Evolutionary conservation across 1,284 basidiomycete genomes (phyloP), one percentile per base, ranked within the genome.

Genomic region (Malassezia yamatoensis): DNA sequence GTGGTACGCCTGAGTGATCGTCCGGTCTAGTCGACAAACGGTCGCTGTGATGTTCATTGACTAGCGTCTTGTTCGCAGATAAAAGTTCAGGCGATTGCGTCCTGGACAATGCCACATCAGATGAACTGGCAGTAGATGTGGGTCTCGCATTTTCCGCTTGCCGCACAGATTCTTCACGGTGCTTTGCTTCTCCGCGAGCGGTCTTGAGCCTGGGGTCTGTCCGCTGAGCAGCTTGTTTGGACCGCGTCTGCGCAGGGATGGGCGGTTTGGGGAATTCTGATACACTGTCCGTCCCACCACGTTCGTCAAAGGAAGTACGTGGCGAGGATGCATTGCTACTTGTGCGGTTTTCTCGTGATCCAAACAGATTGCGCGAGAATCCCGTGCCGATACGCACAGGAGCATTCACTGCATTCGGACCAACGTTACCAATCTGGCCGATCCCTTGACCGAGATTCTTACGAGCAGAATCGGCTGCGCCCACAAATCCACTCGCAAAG

Each of bases 401-500:
- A 33, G 45, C 45, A 16, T 16, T 35, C 10, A n/a, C 45, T 32
- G 29, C 21, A n/a, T 13, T 15, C 3, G 47, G 47, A 35, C 34
- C 36, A 2, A 29, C 47, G 6, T 21, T 13, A 24, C 35, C 43
- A 11, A 45, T 49, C 21, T 46, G 54, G 4, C 34, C 45, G 34
- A 66, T 53, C 5, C 65, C 59, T 12, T 45, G 43, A n/a, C 54
- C 64, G 32, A 66, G 51, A 8, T 63, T 58, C 11, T 57, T 67
- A 37, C 54, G 60, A 5, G 61, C 67, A 11, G 66, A 54, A 56
- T 66, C 70, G 1, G 68, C 70, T 0, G 70, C 65, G 37, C 59
- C 60, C 0, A 56, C 65, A 2, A 72, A 61, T 7, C 70, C 67
- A 39, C 57, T 67, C 2, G 63, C 68, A 12, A 70, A 59, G 13